Conservation (phyloP, 768 basidiomycete genomes). For the Lyophyllum semitale region DNA sequence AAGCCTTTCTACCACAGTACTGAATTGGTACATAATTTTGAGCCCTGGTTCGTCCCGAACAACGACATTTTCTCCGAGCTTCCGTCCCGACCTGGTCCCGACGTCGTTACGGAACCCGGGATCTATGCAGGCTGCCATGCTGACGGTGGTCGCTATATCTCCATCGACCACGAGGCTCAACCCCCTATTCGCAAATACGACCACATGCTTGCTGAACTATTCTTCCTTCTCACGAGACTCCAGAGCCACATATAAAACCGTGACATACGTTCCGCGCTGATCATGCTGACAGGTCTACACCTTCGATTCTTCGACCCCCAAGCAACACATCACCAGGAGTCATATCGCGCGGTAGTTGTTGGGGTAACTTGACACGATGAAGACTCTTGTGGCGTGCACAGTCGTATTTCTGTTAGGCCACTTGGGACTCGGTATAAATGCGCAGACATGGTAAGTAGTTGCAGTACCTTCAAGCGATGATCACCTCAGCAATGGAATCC, state of each 20-base stretch:
- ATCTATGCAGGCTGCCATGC: too few species aligned
- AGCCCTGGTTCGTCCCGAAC: too few species aligned
- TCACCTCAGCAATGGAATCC: conserved; percentile 23
- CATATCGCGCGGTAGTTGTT: not conserved
- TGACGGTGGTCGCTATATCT: not conserved
- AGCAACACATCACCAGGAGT: not conserved
- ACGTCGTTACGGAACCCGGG: too few species aligned
- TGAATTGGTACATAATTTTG: too few species aligned
- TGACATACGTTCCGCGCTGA: conserved; percentile 1
- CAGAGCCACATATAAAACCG: not conserved
- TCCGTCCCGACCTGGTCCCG: too few species aligned
- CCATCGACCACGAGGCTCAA: not conserved
- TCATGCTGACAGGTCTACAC: not conserved
- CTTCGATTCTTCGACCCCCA: not conserved
- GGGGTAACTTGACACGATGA: not conserved
- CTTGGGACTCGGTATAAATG: conserved; percentile 3
- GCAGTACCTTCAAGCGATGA: not conserved
- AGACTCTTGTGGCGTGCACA: not conserved
- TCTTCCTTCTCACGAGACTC: conserved; percentile 15
- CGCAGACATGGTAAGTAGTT: conserved; percentile 18
- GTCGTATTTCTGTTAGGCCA: not conserved
- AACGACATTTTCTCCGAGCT: too few species aligned
- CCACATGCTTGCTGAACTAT: conserved; percentile 2
- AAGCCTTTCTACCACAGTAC: too few species aligned
- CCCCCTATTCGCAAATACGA: not conserved